Base-by-base conservation (phyloP, 305 asterid genomes). In the Fraxinus floribunda region DNA sequence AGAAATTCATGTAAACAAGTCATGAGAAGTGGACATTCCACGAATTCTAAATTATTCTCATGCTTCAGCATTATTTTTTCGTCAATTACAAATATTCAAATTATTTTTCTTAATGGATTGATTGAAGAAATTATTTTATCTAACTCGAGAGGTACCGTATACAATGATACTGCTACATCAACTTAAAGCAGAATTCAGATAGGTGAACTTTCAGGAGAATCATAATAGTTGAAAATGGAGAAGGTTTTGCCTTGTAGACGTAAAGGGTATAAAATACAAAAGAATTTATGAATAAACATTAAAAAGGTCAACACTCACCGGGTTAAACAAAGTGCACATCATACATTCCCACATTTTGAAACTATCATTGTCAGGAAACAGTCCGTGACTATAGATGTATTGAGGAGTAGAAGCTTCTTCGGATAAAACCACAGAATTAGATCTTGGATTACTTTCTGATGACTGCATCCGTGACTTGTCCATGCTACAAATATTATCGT, bases 251-350 rank as follows among this genome's bases (percentile, higher is more conserved):
- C 80, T 3, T 64, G 8, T 82, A 35, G 78, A 49, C 32, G n/a
- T 26, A 46, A 36, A 8, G 36, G 44, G 18, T 18, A 74, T 70
- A 55, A 3, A 24, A 26, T 78, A 0, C 7, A 30, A 81, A 44
- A 38, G 15, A 32, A 34, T 7, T 24, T 78, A 36, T 32, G 11
- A 22, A 81, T 75, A 41, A 29, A 16, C 36, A 60, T 55, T 55
- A 3, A 35, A 7, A 39, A 81, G 35, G 46, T 39, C 52, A 46
- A 82, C 77, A 85, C 97, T 88, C 87, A 94, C 97, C n/a, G 97
- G 92, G 78, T 95, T 95, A 88, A 95, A 83, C 89, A 95, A 88
- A 66, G 99, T 93, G 97, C 99, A 95, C 72, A 84, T 77, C 30
- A 80, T 72, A 80, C 99, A 95, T 81, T 90, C 91, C 99, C 99